Percentiles rank a stretch among this genome's conserved stretches.
Conservation (phyloP, 2,329 filamentous ascomycete species). For the Xylariaceae sp. region DNA sequence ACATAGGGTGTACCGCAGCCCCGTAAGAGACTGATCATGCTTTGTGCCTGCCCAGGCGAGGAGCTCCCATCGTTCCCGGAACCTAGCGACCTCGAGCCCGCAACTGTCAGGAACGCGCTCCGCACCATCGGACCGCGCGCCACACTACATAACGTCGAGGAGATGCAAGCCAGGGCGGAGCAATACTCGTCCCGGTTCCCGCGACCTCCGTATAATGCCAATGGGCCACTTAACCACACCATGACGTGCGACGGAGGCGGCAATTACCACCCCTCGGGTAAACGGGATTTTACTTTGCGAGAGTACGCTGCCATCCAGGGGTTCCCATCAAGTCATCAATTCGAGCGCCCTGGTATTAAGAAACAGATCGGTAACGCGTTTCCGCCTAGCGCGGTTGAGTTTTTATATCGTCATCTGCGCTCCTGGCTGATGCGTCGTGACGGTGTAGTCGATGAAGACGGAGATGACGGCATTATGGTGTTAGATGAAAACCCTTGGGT, state of each 20-base stretch:
- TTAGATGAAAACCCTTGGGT: neutral
- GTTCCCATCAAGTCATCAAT: slow-evolving; percentile 63
- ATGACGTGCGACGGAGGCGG: slow-evolving; percentile 65
- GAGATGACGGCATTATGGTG: slow-evolving; percentile 1
- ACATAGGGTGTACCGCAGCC: slow-evolving; percentile 53
- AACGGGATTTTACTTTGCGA: slow-evolving; percentile 61
- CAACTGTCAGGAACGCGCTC: slow-evolving; percentile 47
- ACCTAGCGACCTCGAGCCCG: slow-evolving; percentile 57
- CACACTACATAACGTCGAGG: slow-evolving; percentile 42
- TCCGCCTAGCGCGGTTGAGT: slow-evolving; percentile 58
- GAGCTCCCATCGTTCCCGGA: slow-evolving; percentile 64
- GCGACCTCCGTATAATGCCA: slow-evolving; percentile 45
- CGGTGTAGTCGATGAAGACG: neutral
- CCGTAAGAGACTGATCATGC: slow-evolving; percentile 55
- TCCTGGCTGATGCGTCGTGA: slow-evolving; percentile 42
- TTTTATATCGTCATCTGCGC: slow-evolving; percentile 48
- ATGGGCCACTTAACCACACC: slow-evolving; percentile 52
- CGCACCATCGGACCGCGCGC: slow-evolving; percentile 27
- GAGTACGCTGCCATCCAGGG: slow-evolving; percentile 71
- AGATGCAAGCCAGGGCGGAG: neutral
- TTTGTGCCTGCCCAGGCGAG: slow-evolving; percentile 69
- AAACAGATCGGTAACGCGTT: slow-evolving; percentile 80
- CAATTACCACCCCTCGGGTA: slow-evolving; percentile 66
- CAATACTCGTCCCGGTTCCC: slow-evolving; percentile 32
- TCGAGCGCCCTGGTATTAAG: slow-evolving; percentile 50